Percentiles rank a stretch among this genome's conserved stretches.
Evolutionary conservation across 202 grass and related monocot species (phyloP).

Genomic region (Musa balbisiana): DNA sequence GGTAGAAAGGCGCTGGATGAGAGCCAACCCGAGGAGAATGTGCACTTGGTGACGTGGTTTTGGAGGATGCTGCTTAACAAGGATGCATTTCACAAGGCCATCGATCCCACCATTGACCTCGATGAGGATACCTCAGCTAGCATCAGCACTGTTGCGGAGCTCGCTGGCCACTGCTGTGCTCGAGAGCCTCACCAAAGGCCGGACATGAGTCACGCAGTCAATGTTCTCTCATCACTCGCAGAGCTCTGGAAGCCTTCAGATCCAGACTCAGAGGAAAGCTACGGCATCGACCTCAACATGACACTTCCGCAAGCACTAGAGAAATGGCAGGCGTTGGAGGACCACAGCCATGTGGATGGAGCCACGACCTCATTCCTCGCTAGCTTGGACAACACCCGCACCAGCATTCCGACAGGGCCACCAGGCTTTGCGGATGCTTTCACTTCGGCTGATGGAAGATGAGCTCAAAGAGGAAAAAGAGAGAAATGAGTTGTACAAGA

Average conservation of each 20-base stretch:
- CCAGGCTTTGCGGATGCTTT: constrained; percentile 79
- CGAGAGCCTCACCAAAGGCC: constrained; percentile 85
- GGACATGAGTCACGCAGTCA: constrained; percentile 83
- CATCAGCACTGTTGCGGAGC: constrained; percentile 69
- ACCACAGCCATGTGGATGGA: constrained; percentile 56
- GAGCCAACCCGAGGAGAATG: constrained; percentile 74
- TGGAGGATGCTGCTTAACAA: constrained; percentile 77
- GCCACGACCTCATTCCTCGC: constrained; percentile 58
- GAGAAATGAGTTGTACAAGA: too few species aligned
- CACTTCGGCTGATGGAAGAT: constrained; percentile 18
- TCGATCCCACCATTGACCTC: constrained; percentile 44
- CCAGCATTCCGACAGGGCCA: constrained; percentile 76
- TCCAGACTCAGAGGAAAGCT: constrained; percentile 76
- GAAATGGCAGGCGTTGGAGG: constrained; percentile 96
- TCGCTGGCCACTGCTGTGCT: constrained; percentile 78
- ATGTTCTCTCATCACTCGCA: constrained; percentile 69
- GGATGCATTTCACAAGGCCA: constrained; percentile 60
- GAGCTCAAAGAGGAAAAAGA: neutral
- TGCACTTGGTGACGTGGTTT: constrained; percentile 97
- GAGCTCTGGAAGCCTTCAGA: constrained; percentile 86
- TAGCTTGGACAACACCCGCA: constrained; percentile 82
- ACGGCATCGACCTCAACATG: constrained; percentile 91
- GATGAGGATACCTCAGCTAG: constrained; percentile 76
- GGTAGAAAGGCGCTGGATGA: constrained; percentile 84
- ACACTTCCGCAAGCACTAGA: constrained; percentile 81